Evolutionary conservation across 2,329 filamentous ascomycete species (phyloP).

Genomic region (Lachnellula subtilissima): DNA sequence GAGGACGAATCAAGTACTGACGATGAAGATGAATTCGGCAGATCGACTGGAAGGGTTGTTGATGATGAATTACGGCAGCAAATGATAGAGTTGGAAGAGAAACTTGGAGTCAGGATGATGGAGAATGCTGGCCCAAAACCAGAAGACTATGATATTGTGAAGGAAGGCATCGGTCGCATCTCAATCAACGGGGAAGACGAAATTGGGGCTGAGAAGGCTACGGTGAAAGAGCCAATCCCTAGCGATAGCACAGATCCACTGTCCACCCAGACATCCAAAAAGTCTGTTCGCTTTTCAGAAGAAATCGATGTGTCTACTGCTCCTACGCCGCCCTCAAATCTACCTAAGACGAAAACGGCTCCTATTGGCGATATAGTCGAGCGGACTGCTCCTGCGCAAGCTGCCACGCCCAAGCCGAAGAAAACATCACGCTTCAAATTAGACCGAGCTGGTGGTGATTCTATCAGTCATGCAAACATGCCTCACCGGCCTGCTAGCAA

Average conservation of each 20-base stretch:
- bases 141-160: slow-evolving; percentile 31
- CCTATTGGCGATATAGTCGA: slow-evolving; percentile 47
- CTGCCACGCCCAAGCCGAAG: slow-evolving; percentile 17
- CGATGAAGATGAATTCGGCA: slow-evolving; percentile 68
- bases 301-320: slow-evolving; percentile 64
- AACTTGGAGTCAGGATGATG: slow-evolving; percentile 54
- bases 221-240: not conserved
- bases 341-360: slow-evolving; percentile 16
- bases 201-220: slow-evolving; percentile 7
- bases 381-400: slow-evolving; percentile 21
- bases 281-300: slow-evolving; percentile 77
- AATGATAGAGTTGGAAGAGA: slow-evolving; percentile 82
- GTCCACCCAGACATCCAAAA: slow-evolving; percentile 37
- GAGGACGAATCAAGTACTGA: slow-evolving; percentile 38
- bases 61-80: slow-evolving; percentile 67
- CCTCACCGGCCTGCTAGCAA: slow-evolving; percentile 20
- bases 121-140: slow-evolving; percentile 52
- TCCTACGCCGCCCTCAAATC: slow-evolving; percentile 27
- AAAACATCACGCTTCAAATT: slow-evolving; percentile 42
- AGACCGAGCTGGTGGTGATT: slow-evolving; percentile 23
- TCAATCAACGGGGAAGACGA: slow-evolving; percentile 38
- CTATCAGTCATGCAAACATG: slow-evolving; percentile 14
- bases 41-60: slow-evolving; percentile 62
- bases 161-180: slow-evolving; percentile 54
- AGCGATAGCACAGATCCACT: not conserved